These are phyloP conservation scores for Phytophthora podocarpi DNA, from an alignment of 352 stramenopile species.

Conservation along the genomic window DNA sequence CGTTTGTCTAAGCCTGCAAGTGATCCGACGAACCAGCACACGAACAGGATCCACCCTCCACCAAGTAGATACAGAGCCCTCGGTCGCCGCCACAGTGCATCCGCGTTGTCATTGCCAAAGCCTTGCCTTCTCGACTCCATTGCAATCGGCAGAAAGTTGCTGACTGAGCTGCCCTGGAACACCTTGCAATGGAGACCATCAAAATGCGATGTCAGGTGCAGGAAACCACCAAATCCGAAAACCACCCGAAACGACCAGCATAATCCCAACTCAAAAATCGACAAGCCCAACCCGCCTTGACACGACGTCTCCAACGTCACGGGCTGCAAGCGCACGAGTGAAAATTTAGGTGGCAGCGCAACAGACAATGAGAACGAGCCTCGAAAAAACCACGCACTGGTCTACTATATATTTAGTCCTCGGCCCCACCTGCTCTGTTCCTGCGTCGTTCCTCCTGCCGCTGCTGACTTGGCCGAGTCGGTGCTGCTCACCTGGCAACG, in stretches of 20 bases:
- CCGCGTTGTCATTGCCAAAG: not conserved
- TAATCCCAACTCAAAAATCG: slow-evolving; percentile 18
- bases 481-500: slow-evolving; percentile 9
- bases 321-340: not conserved
- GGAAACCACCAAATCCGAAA: slow-evolving; percentile 25
- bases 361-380: slow-evolving; percentile 21
- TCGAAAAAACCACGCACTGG: slow-evolving; percentile 33
- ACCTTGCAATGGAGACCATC: not conserved
- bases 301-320: slow-evolving; percentile 12
- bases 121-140: slow-evolving; percentile 21
- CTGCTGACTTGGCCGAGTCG: slow-evolving; percentile 15
- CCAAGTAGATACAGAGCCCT: slow-evolving; percentile 27
- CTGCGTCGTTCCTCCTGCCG: slow-evolving; percentile 25
- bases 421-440: slow-evolving; percentile 20
- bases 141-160: slow-evolving; percentile 20
- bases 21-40: slow-evolving; percentile 35
- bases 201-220: not conserved
- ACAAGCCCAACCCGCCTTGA: not conserved
- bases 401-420: slow-evolving; percentile 47
- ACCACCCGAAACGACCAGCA: slow-evolving; percentile 21
- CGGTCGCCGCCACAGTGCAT: slow-evolving; percentile 11
- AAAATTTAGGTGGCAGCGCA: slow-evolving; percentile 16
- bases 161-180: slow-evolving; percentile 3
- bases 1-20: slow-evolving; percentile 20
- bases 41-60: slow-evolving; percentile 31